phyloP scores from a whole-genome alignment of 2,329 filamentous ascomycete genomes.

The Pyrenochaeta sp. region DNA sequence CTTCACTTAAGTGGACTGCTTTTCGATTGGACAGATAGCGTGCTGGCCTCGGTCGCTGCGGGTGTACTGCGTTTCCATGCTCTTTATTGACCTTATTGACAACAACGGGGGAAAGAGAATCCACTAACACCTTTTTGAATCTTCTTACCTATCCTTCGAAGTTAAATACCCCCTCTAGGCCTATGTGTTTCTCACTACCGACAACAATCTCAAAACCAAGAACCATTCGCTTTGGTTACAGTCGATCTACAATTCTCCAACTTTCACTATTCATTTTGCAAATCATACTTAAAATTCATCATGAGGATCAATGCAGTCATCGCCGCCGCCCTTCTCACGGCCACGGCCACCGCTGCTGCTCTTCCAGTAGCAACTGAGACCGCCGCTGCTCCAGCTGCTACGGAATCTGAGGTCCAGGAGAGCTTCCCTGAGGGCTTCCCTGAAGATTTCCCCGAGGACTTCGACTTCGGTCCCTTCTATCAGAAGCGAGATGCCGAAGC shows the following conservation, averaged over 20 bases:
- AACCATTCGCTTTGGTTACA: constrained; percentile 12
- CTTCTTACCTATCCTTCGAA: constrained; percentile 6
- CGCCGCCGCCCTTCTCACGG: constrained; percentile 52
- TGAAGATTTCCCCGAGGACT: background rate
- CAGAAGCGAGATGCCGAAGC: constrained; percentile 9
- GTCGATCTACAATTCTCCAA: constrained; percentile 12
- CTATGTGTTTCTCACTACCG: constrained; percentile 10
- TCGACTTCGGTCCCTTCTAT: background rate
- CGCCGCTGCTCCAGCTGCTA: constrained; percentile 25
- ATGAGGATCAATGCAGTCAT: constrained; percentile 61
- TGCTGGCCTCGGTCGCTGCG: constrained; percentile 2
- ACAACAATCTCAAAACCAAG: constrained; percentile 16
- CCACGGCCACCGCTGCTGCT: constrained; percentile 51
- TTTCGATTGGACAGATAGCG: constrained; percentile 15
- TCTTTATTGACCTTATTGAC: constrained; percentile 32
- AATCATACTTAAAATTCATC: constrained; percentile 27
- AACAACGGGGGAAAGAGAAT: background rate
- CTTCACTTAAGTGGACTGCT: constrained; percentile 16
- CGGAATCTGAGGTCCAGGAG: constrained; percentile 11
- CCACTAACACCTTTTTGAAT: constrained; percentile 1
- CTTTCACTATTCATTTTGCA: constrained; percentile 24
- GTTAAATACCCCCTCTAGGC: constrained; percentile 17
- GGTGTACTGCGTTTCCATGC: constrained; percentile 16
- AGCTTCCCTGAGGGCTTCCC: background rate
- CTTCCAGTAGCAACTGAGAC: constrained; percentile 41